A percentile compares a stretch with the other conserved stretches of the same genome.
phyloP scores from a whole-genome alignment of 345 rosid species.

The Eucalyptus albens region DNA sequence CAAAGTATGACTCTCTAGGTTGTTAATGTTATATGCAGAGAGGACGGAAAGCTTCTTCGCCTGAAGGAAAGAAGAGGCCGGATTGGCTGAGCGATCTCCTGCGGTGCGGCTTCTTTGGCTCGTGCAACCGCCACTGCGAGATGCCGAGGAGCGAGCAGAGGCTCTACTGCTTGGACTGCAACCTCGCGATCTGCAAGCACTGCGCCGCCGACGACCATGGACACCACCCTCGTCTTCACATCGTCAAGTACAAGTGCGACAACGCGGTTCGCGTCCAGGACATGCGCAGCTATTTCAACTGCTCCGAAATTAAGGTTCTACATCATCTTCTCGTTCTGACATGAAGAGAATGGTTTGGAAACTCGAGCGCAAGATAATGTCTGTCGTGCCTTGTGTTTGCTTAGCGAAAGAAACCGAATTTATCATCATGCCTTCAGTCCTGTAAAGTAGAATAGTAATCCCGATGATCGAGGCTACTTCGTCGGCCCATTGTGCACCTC shows the following conservation, averaged over 20 bases:
- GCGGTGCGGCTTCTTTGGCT: conserved; percentile 36
- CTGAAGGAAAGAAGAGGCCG: background rate
- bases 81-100: conserved; percentile 34
- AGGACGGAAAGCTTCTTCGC: background rate
- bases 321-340: background rate
- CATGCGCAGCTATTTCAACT: conserved; percentile 59
- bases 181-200: conserved; percentile 40
- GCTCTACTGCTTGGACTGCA: conserved; percentile 70
- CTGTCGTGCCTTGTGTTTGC: background rate
- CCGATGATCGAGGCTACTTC: background rate
- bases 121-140: conserved; percentile 33
- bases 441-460: background rate
- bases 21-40: background rate
- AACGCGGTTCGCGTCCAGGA: conserved; percentile 55
- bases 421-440: background rate
- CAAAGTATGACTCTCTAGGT: background rate
- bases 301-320: conserved; percentile 69
- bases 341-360: background rate
- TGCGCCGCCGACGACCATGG: conserved; percentile 24
- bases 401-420: background rate
- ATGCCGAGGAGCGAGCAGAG: conserved; percentile 55
- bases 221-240: conserved; percentile 56
- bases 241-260: conserved; percentile 72
- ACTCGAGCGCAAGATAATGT: background rate
- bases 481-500: background rate